Percentiles rank a stretch among this genome's conserved stretches.
These are phyloP conservation scores for Teratosphaeria destructans DNA, from an alignment of 2,329 filamentous ascomycete species.

Conservation along the genomic window DNA sequence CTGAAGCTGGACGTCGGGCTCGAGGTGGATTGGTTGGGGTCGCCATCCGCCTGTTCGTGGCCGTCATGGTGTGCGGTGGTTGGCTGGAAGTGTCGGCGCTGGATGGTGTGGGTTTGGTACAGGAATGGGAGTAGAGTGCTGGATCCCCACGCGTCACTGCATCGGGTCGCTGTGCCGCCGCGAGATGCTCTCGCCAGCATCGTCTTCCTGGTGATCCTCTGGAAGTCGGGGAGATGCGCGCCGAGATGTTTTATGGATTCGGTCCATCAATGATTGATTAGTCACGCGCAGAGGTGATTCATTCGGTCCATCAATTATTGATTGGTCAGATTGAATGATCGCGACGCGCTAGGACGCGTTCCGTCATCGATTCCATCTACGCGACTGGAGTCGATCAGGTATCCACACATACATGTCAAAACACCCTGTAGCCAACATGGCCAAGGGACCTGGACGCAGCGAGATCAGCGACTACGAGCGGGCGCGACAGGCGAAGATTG, in stretches of 20 bases:
- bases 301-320: neutral
- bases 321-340: neutral
- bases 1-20: too few relatives aligned
- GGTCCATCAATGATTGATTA: neutral
- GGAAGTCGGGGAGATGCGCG: too few relatives aligned
- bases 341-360: neutral
- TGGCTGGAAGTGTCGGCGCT: slow-evolving; percentile 2
- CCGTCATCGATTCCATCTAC: neutral
- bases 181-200: neutral
- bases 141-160: neutral
- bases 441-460: slow-evolving; percentile 5
- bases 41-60: neutral
- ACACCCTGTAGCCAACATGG: slow-evolving; percentile 4
- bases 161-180: neutral
- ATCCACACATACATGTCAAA: too few relatives aligned
- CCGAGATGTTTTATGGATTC: neutral
- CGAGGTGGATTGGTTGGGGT: neutral
- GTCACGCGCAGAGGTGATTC: neutral
- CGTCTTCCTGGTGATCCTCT: neutral
- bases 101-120: slow-evolving; percentile 22
- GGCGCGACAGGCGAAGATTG: slow-evolving; percentile 75
- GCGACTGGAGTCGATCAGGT: neutral
- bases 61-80: neutral
- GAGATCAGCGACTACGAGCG: slow-evolving; percentile 78
- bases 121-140: slow-evolving; percentile 17